Evolutionary conservation across 441 rosid species (phyloP).

Genomic region (Rhodomyrtus psidioides): DNA sequence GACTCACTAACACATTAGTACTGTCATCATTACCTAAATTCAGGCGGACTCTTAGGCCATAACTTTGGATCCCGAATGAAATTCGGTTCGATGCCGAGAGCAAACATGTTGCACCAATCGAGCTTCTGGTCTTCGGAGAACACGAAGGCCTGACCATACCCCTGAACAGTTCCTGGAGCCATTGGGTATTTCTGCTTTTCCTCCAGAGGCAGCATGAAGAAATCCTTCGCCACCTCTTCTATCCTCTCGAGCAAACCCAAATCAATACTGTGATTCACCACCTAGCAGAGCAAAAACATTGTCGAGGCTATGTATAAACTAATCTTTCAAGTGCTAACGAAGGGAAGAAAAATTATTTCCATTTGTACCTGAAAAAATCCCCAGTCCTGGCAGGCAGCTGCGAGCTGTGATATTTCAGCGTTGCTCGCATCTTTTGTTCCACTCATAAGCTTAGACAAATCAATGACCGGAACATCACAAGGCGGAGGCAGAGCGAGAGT

Average conservation of each 20-base stretch:
- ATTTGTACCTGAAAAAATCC: constrained; percentile 57
- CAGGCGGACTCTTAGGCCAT: constrained; percentile 65
- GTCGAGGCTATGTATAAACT: background rate
- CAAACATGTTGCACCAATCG: constrained; percentile 83
- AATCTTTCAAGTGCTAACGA: background rate
- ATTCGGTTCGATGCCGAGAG: constrained; percentile 58
- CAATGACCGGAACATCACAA: constrained; percentile 40
- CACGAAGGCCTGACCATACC: constrained; percentile 71
- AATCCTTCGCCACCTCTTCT: constrained; percentile 48
- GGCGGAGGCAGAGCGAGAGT: constrained; percentile 6
- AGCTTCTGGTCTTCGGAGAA: constrained; percentile 68
- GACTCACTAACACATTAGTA: background rate
- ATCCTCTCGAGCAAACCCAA: constrained; percentile 31
- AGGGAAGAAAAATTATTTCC: background rate
- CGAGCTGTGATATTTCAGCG: constrained; percentile 30
- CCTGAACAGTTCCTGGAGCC: constrained; percentile 72
- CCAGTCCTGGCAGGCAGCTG: constrained; percentile 60
- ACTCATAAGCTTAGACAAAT: constrained; percentile 38
- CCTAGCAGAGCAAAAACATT: constrained; percentile 17
- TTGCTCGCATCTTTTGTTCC: constrained; percentile 19
- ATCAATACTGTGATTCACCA: constrained; percentile 53
- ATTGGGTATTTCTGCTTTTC: constrained; percentile 63
- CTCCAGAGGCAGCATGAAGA: constrained; percentile 53
- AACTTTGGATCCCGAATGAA: constrained; percentile 51
- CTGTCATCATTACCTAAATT: constrained; percentile 39